Evolutionary conservation across 1,139 yeast species (phyloP).

Genomic region (Arxiozyma slooffiae): DNA sequence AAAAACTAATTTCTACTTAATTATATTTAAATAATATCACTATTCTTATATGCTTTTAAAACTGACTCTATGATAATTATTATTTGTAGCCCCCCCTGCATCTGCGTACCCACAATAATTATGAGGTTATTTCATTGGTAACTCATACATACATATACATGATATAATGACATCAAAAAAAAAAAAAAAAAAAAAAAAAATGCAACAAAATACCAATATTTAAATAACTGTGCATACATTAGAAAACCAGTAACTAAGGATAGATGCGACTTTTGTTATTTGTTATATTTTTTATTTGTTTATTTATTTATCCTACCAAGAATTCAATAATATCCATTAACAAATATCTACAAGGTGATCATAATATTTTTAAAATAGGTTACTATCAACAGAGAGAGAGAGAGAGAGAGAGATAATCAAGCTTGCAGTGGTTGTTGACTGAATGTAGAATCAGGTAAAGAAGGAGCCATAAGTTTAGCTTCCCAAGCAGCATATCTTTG

Average conservation of each 20-base stretch:
- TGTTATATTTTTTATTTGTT: too few relatives aligned
- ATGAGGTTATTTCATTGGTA: too few relatives aligned
- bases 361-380: neutral
- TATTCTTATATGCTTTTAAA: neutral
- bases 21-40: too few relatives aligned
- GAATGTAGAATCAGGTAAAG: constrained; percentile 45
- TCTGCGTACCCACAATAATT: neutral
- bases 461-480: constrained; percentile 75
- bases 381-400: neutral
- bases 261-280: neutral
- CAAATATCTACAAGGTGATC: constrained; percentile 1
- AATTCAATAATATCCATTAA: neutral
- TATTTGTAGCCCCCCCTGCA: neutral
- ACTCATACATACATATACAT: too few relatives aligned
- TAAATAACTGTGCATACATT: neutral
- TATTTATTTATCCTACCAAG: neutral
- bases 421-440: constrained; percentile 35
- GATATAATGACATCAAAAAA: too few relatives aligned
- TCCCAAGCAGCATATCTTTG: constrained; percentile 80
- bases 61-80: neutral
- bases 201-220: neutral
- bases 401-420: constrained; percentile 2
- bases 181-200: too few relatives aligned
- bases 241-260: too few relatives aligned
- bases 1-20: too few relatives aligned